These are phyloP conservation scores for Nigrospora osmanthi DNA, from an alignment of 2,329 filamentous ascomycete genomes.

Conservation along the genomic window DNA sequence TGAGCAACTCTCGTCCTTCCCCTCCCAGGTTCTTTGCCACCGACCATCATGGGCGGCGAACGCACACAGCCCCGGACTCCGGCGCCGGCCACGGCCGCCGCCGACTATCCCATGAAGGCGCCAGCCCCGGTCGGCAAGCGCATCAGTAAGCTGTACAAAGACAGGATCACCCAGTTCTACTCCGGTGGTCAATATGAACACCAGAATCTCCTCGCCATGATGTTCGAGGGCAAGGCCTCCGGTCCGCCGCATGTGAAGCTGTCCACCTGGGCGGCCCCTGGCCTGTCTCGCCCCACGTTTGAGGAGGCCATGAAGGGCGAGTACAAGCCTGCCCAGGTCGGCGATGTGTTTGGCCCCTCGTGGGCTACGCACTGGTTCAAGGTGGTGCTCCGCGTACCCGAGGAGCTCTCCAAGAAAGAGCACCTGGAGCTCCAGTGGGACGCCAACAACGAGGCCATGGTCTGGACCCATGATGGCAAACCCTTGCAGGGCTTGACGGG, in stretches of 20 bases:
- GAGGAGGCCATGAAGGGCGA: slow-evolving; percentile 69
- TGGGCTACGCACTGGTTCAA: slow-evolving; percentile 99
- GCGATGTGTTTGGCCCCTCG: slow-evolving; percentile 79
- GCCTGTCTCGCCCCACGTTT: slow-evolving; percentile 75
- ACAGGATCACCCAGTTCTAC: slow-evolving; percentile 77
- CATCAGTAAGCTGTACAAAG: slow-evolving; percentile 78
- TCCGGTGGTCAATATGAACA: slow-evolving; percentile 69
- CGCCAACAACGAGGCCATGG: slow-evolving; percentile 84
- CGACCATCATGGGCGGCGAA: slow-evolving; percentile 42
- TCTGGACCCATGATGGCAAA: slow-evolving; percentile 86
- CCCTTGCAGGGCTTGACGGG: slow-evolving; percentile 89
- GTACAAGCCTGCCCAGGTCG: slow-evolving; percentile 68
- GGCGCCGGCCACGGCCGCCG: slow-evolving; percentile 17
- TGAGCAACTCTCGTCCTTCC: not conserved
- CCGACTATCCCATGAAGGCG: slow-evolving; percentile 43
- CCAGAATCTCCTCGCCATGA: slow-evolving; percentile 68
- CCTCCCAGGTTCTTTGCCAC: not conserved
- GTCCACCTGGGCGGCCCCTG: slow-evolving; percentile 76
- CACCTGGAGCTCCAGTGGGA: slow-evolving; percentile 97
- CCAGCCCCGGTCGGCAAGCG: slow-evolving; percentile 60
- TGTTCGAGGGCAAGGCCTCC: slow-evolving; percentile 58
- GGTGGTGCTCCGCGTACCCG: slow-evolving; percentile 69
- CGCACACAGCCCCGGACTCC: slow-evolving; percentile 31
- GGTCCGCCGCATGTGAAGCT: slow-evolving; percentile 76
- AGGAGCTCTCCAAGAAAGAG: slow-evolving; percentile 64